phyloP scores from a whole-genome alignment of 2,329 filamentous ascomycete genomes.

The Cercospora berteroae region DNA sequence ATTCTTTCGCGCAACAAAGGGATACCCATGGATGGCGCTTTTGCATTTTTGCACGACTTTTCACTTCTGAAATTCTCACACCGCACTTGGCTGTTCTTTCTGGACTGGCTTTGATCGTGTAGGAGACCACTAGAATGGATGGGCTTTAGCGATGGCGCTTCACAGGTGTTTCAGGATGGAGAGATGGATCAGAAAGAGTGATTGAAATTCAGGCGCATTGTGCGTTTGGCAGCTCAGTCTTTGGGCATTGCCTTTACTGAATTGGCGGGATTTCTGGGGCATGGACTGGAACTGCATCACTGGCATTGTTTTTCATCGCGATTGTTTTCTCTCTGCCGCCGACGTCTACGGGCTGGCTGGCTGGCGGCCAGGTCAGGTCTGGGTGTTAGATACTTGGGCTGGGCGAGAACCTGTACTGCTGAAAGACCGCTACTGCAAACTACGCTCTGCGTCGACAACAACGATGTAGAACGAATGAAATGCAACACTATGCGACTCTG shows the following conservation, averaged over 20 bases:
- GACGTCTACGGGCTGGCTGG: constrained; percentile 1
- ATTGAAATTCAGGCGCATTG: constrained; percentile 3
- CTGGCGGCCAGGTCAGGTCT: constrained; percentile 7
- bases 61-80: not conserved
- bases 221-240: constrained; percentile 11
- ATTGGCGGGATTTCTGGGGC: not conserved
- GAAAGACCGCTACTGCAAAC: not conserved
- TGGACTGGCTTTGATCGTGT: not conserved
- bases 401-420: constrained; percentile 8
- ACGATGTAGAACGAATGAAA: not conserved
- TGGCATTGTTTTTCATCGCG: not conserved
- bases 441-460: not conserved
- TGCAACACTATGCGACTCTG: not conserved
- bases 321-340: not conserved
- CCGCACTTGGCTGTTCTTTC: constrained; percentile 3
- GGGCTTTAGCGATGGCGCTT: constrained; percentile 4
- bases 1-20: not conserved
- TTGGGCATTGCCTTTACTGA: constrained; percentile 6
- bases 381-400: constrained; percentile 1
- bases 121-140: not conserved
- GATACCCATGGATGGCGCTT: constrained; percentile 9
- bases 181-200: not conserved
- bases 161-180: not conserved
- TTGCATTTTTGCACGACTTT: constrained; percentile 14
- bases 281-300: not conserved